Conservation (phyloP, 1,284 basidiomycete genomes). For the Spongiforma sp. region DNA sequence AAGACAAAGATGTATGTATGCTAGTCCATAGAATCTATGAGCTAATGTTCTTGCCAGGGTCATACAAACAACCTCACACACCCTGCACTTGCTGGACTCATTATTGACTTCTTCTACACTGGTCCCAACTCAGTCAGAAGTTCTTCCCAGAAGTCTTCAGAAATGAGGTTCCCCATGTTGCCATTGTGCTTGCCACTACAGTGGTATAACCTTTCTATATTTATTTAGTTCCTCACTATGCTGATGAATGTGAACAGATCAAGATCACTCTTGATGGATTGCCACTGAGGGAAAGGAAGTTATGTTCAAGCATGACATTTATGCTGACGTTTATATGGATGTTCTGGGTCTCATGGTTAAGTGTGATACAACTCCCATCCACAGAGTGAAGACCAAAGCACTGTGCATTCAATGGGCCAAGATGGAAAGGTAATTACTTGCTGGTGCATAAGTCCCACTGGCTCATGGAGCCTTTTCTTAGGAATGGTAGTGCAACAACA, state of each 20-base stretch:
- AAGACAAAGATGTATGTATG: background rate
- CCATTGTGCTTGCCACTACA: background rate
- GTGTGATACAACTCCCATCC: constrained; percentile 7
- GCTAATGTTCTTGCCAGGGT: background rate
- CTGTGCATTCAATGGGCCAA: constrained; percentile 3
- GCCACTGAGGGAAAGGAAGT: constrained; percentile 1
- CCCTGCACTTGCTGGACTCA: background rate
- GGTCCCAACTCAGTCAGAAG: background rate
- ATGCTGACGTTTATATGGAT: constrained; percentile 3
- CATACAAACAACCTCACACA: background rate
- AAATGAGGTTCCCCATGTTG: background rate
- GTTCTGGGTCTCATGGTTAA: constrained; percentile 9
- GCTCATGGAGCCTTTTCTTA: background rate
- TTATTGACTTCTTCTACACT: background rate
- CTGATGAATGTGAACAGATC: background rate
- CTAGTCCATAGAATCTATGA: background rate
- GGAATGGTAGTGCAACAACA: background rate
- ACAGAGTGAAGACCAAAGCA: constrained; percentile 6
- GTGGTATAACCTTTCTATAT: background rate
- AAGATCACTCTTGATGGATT: background rate
- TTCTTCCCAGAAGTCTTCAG: background rate
- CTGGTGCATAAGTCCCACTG: background rate
- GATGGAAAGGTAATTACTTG: background rate
- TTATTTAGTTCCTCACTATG: background rate
- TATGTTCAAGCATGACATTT: constrained; percentile 14